Evolutionary conservation across 768 basidiomycete genomes (phyloP).

Genomic region (Tulasnella sp.): DNA sequence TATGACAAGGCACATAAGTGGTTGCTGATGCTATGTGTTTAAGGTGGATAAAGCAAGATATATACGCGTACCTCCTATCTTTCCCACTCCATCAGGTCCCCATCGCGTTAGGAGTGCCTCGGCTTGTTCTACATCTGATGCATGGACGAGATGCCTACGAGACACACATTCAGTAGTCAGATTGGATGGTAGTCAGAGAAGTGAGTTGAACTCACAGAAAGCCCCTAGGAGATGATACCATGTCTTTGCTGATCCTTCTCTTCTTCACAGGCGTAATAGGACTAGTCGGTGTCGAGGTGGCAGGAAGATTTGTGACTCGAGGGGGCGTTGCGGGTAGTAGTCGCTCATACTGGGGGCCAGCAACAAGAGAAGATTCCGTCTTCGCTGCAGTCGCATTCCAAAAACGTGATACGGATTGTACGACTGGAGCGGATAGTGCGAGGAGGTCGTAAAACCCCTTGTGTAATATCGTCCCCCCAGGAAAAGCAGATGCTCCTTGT

Average conservation of each 20-base stretch:
- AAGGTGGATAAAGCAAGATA: slow-evolving; percentile 17
- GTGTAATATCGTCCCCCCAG: slow-evolving; percentile 66
- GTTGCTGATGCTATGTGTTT: slow-evolving; percentile 10
- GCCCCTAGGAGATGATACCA: slow-evolving; percentile 73
- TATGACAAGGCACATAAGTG: slow-evolving; percentile 20
- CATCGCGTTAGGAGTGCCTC: slow-evolving; percentile 79
- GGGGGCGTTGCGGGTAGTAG: slow-evolving; percentile 27
- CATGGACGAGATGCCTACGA: slow-evolving; percentile 75
- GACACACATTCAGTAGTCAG: background rate
- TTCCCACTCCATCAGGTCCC: slow-evolving; percentile 82
- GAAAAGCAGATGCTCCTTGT: slow-evolving; percentile 31
- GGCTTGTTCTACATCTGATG: slow-evolving; percentile 81
- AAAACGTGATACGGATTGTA: slow-evolving; percentile 46
- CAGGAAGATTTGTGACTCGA: slow-evolving; percentile 27
- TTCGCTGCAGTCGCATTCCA: slow-evolving; percentile 38
- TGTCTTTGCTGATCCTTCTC: slow-evolving; percentile 73
- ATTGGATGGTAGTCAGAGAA: slow-evolving; percentile 4
- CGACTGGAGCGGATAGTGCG: slow-evolving; percentile 46
- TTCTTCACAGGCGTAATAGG: slow-evolving; percentile 36
- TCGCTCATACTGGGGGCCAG: slow-evolving; percentile 63
- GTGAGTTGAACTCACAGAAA: slow-evolving; percentile 56
- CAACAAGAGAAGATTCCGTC: slow-evolving; percentile 36
- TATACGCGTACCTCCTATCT: slow-evolving; percentile 60
- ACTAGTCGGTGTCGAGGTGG: slow-evolving; percentile 26
- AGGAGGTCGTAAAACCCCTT: slow-evolving; percentile 86